Conservation (phyloP, 192 early-diverging fungal species). For the Polychytrium aggregatum region DNA sequence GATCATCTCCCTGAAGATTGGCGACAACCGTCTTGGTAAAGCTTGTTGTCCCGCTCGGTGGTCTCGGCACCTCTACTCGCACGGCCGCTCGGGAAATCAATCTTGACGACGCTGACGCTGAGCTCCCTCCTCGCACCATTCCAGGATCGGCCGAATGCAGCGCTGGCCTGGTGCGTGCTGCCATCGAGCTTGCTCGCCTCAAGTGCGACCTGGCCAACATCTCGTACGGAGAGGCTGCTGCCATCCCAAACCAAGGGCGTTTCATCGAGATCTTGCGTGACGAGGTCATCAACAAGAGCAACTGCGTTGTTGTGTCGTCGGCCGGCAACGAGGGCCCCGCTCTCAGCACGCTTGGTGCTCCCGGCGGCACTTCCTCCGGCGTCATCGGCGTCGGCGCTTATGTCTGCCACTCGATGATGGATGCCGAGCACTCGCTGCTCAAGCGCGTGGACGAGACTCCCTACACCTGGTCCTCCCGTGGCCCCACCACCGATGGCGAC, state of each 20-base stretch:
- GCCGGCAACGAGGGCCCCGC: slow-evolving; percentile 92
- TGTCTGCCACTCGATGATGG: slow-evolving; percentile 71
- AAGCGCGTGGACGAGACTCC: slow-evolving; percentile 65
- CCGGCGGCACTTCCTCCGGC: slow-evolving; percentile 48
- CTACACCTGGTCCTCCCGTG: slow-evolving; percentile 84
- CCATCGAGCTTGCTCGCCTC: slow-evolving; percentile 39
- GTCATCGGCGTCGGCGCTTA: slow-evolving; percentile 92
- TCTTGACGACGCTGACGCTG: slow-evolving; percentile 5
- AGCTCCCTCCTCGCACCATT: too few species aligned
- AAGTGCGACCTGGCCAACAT: slow-evolving; percentile 37
- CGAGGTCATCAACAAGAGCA: slow-evolving; percentile 73
- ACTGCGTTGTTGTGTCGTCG: slow-evolving; percentile 75
- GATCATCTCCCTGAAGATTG: slow-evolving; percentile 87
- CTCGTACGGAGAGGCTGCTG: slow-evolving; percentile 66
- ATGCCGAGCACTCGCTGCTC: slow-evolving; percentile 75
- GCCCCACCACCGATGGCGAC: slow-evolving; percentile 77
- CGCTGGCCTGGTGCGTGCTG: slow-evolving; percentile 68
- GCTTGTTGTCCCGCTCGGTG: not conserved
- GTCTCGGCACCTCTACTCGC: not conserved
- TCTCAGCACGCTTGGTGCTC: slow-evolving; percentile 71
- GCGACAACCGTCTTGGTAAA: slow-evolving; percentile 53
- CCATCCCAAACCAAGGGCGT: slow-evolving; percentile 60
- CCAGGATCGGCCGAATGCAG: slow-evolving; percentile 76
- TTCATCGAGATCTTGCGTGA: slow-evolving; percentile 70
- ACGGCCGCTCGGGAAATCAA: not conserved